These are phyloP conservation scores for Fagus crenata DNA, from an alignment of 306 rosid genomes.

Conservation along the genomic window DNA sequence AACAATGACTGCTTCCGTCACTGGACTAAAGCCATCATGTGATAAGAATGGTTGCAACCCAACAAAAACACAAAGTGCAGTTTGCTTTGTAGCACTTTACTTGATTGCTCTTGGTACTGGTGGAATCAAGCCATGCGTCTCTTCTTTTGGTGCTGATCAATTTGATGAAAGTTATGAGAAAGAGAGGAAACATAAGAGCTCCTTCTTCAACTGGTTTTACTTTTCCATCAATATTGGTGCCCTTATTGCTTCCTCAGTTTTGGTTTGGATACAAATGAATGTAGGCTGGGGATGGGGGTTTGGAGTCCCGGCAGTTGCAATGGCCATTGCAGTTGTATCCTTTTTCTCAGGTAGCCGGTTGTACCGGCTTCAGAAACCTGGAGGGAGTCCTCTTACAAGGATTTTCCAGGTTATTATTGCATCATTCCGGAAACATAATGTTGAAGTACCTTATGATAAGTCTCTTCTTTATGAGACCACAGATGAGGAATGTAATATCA, in stretches of 20 bases:
- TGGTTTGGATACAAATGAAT: slow-evolving; percentile 80
- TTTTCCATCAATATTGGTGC: slow-evolving; percentile 78
- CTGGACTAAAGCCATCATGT: slow-evolving; percentile 63
- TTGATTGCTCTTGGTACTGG: slow-evolving; percentile 85
- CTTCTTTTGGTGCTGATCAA: slow-evolving; percentile 86
- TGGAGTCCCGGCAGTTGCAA: slow-evolving; percentile 81
- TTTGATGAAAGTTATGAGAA: slow-evolving; percentile 61
- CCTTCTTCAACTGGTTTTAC: slow-evolving; percentile 91
- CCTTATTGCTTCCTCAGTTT: slow-evolving; percentile 66
- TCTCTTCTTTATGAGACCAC: slow-evolving; percentile 69
- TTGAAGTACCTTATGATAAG: slow-evolving; percentile 54
- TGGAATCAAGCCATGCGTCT: slow-evolving; percentile 90
- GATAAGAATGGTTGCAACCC: slow-evolving; percentile 53
- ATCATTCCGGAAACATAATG: slow-evolving; percentile 47
- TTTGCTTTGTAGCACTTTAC: slow-evolving; percentile 59
- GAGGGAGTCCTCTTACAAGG: slow-evolving; percentile 85
- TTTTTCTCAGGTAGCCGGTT: slow-evolving; percentile 58
- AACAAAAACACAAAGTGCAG: slow-evolving; percentile 44
- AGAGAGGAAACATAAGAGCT: slow-evolving; percentile 64
- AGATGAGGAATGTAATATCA: slow-evolving; percentile 62
- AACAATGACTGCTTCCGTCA: slow-evolving; percentile 56
- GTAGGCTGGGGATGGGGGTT: slow-evolving; percentile 96
- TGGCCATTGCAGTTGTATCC: slow-evolving; percentile 60
- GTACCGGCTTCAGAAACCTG: slow-evolving; percentile 70
- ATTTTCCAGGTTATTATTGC: slow-evolving; percentile 71